Base-by-base conservation (phyloP, 164 flowering plant genomes). In the Chimonanthus praecox region DNA sequence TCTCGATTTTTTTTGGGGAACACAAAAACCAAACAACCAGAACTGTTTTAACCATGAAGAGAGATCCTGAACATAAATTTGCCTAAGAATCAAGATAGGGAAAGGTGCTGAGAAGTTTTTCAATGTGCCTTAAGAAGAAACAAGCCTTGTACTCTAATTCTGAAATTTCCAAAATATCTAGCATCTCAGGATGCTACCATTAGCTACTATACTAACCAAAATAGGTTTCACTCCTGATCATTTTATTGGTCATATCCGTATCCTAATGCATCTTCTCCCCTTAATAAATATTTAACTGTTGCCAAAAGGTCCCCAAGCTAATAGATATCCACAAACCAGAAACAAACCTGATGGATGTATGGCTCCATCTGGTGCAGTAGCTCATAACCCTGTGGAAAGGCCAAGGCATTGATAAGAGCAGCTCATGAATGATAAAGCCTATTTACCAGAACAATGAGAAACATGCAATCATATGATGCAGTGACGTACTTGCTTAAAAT, bases 321-420 rank as follows among this genome's bases (percentile, higher is more conserved):
- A 13, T 54, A 13, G 16, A 54, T 33, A 47, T 68, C 47, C 70
- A 68, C 18, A 47, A 68, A 68, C 6, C 33, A 21, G 15, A 48
- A 68, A 48, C 80, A 69, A 69, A 94, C 99, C 99, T 96, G 98
- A 80, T 90, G 88, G 62, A 96, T 91, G 76, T 89, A 93, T 43
- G 99, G 98, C 84, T 94, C 99, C 99, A 96, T 93, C 75, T 90
- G 98, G 83, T 92, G 98, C 87, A 96, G 80, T 75, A 96, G 84
- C 77, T 96, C 99, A 82, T 94, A 96, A 5, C 99, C 99, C 99
- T 96, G 78, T 71, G 82, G 70, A 11, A 66, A 63, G 54, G 60
- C 71, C 68, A 50, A 63, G 51, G 61, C 50, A 49, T 73, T 16
- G 16, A 72, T 10, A 72, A 16, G 7, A 72, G 20, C 43, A 73